Conservation (phyloP, 2,329 filamentous ascomycete species). For the Fusarium verticillioides region DNA sequence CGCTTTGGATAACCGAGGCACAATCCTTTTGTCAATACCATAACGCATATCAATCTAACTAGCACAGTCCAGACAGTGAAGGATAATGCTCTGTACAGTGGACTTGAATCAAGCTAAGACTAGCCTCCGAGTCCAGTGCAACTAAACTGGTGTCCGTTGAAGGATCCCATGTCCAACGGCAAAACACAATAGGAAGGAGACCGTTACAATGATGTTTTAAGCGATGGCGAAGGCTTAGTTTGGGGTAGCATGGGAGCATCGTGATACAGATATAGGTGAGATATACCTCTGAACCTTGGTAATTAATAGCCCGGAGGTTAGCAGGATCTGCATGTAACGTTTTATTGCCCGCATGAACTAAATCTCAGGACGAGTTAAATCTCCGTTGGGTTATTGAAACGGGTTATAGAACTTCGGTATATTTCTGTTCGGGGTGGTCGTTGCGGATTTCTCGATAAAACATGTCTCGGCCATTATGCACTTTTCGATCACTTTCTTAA, state of each 20-base stretch:
- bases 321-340: neutral
- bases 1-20: neutral
- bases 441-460: neutral
- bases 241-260: neutral
- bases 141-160: neutral
- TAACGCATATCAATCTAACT: neutral
- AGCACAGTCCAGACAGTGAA: neutral
- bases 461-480: neutral
- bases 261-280: neutral
- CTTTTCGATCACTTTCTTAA: neutral
- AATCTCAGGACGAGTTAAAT: neutral
- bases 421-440: neutral
- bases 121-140: neutral
- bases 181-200: neutral
- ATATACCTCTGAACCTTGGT: neutral
- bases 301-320: neutral
- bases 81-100: too few relatives aligned
- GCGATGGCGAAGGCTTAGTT: neutral
- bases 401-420: neutral
- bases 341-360: neutral
- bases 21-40: neutral
- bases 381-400: neutral
- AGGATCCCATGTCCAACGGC: neutral
- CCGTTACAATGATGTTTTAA: neutral
- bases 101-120: neutral